Percentiles rank a stretch among this genome's conserved stretches.
These are phyloP conservation scores for Nicotiana attenuata DNA, from an alignment of 257 asterid genomes.

Conservation along the genomic window DNA sequence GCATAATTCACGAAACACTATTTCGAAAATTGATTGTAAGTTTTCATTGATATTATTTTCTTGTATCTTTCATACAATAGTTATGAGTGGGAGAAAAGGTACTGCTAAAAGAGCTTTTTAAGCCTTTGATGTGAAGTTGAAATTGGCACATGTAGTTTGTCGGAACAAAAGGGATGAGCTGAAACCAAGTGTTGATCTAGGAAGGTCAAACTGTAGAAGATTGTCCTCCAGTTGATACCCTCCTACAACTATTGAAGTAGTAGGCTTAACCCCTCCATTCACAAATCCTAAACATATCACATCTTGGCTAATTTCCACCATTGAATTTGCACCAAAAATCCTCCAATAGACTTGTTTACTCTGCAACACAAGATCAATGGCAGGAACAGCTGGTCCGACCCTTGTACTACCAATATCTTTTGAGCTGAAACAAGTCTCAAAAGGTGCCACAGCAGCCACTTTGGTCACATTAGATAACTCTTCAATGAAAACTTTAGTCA, in stretches of 20 bases:
- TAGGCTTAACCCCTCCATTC: constrained; percentile 20
- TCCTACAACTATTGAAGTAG: constrained; percentile 33
- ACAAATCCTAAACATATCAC: constrained; percentile 25
- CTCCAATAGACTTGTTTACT: constrained; percentile 38
- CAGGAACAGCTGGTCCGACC: constrained; percentile 43
- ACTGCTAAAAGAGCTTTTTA: not conserved
- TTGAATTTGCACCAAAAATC: constrained; percentile 47
- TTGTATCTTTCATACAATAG: not conserved
- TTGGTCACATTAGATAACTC: constrained; percentile 30
- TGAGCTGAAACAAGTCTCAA: constrained; percentile 33
- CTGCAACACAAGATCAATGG: constrained; percentile 33
- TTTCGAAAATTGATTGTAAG: not conserved
- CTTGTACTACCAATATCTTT: constrained; percentile 37
- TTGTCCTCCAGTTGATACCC: constrained; percentile 51
- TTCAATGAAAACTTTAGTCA: constrained; percentile 26
- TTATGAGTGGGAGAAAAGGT: not conserved
- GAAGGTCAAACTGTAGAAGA: constrained; percentile 46
- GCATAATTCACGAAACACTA: not conserved
- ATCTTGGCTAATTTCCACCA: constrained; percentile 28
- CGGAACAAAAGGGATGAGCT: constrained; percentile 37
- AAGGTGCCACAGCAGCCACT: constrained; percentile 29
- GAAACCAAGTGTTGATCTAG: constrained; percentile 33
- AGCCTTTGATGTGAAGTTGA: constrained; percentile 10
- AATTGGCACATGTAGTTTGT: constrained; percentile 19
- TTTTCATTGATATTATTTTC: not conserved